phyloP scores from a whole-genome alignment of 805 yeast genomes.

The Starmerella apis region DNA sequence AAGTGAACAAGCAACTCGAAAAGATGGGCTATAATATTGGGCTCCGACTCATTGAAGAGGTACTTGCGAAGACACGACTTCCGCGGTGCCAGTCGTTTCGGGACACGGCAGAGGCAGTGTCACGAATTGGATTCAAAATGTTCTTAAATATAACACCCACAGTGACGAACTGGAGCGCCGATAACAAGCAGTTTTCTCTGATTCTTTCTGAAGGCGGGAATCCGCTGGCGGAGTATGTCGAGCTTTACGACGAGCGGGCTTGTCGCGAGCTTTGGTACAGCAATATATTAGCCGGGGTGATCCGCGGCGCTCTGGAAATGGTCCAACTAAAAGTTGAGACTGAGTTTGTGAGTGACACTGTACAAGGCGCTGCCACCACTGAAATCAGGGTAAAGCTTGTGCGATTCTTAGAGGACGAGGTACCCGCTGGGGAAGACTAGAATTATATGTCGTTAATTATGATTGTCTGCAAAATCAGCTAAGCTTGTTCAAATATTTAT shows the following conservation, averaged over 20 bases:
- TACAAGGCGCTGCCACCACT: constrained; percentile 67
- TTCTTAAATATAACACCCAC: constrained; percentile 75
- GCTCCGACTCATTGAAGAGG: constrained; percentile 80
- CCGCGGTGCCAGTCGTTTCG: constrained; percentile 69
- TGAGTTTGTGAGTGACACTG: constrained; percentile 62
- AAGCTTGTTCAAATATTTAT: background rate
- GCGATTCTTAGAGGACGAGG: constrained; percentile 76
- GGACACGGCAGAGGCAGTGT: constrained; percentile 78
- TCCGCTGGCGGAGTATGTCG: constrained; percentile 91
- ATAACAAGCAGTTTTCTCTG: constrained; percentile 62
- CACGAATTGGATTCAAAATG: constrained; percentile 82
- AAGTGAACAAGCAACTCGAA: constrained; percentile 75
- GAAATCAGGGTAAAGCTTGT: constrained; percentile 66
- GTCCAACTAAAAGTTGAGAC: constrained; percentile 88
- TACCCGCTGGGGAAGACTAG: constrained; percentile 92
- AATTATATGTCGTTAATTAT: background rate
- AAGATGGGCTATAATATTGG: constrained; percentile 96
- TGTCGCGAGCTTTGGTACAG: constrained; percentile 80
- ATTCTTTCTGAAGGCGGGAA: constrained; percentile 55
- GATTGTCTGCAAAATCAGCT: background rate
- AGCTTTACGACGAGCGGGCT: constrained; percentile 71
- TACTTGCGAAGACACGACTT: constrained; percentile 75
- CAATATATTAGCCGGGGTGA: constrained; percentile 77
- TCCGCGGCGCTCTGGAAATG: constrained; percentile 89
- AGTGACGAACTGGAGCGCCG: constrained; percentile 64